Percentiles rank a stretch among this genome's conserved stretches.
Conservation (phyloP, 495 filamentous ascomycete genomes). For the Penicillium soppii region DNA sequence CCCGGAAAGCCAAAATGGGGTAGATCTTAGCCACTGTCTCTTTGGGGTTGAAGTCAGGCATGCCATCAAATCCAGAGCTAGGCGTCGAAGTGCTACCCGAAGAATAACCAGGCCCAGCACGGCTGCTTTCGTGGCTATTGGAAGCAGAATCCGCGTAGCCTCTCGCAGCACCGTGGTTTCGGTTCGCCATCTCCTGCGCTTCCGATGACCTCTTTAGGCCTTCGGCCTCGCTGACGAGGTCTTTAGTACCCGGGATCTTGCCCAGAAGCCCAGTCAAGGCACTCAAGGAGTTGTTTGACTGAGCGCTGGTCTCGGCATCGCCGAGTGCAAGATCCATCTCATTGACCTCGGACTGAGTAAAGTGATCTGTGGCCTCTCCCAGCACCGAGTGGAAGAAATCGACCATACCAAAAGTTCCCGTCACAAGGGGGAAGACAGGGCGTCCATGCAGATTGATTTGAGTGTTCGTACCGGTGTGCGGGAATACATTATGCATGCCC, state of each 20-base stretch:
- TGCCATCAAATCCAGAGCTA: constrained; percentile 61
- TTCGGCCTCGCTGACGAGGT: constrained; percentile 74
- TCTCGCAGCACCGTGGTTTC: constrained; percentile 24
- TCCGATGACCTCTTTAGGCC: constrained; percentile 72
- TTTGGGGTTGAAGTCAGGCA: constrained; percentile 78
- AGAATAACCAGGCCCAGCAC: constrained; percentile 14
- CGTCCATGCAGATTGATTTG: constrained; percentile 72
- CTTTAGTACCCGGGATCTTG: constrained; percentile 76
- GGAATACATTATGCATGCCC: constrained; percentile 77
- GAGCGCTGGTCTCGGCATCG: constrained; percentile 53
- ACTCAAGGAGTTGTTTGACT: constrained; percentile 40
- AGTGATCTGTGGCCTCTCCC: constrained; percentile 92
- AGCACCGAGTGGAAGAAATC: constrained; percentile 97
- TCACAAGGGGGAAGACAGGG: constrained; percentile 81
- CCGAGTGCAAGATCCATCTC: constrained; percentile 77
- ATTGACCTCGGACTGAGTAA: constrained; percentile 92
- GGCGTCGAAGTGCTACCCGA: constrained; percentile 34
- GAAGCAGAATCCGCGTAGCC: constrained; percentile 28
- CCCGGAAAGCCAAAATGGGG: constrained; percentile 89
- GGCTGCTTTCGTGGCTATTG: constrained; percentile 13
- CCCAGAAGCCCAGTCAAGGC: constrained; percentile 70
- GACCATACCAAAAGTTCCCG: constrained; percentile 87
- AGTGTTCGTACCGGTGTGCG: constrained; percentile 75
- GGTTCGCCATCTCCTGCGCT: constrained; percentile 68
- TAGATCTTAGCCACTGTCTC: constrained; percentile 84